Conservation (phyloP, 2,329 filamentous ascomycete genomes). For the Dothistroma pini region DNA sequence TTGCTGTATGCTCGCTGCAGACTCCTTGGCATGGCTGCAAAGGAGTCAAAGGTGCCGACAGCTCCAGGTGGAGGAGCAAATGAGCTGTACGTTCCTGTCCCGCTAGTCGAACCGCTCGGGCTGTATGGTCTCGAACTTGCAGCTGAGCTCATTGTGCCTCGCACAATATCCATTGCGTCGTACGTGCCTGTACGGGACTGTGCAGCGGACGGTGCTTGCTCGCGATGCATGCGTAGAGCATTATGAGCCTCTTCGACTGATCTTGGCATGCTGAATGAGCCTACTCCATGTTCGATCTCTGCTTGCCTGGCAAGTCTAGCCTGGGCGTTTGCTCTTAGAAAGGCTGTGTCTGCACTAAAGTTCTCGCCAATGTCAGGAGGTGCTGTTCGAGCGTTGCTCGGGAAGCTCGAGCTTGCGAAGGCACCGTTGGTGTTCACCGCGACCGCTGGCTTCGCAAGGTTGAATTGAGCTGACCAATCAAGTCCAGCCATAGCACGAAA, state of each 20-base stretch:
- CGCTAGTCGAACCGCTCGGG: not conserved
- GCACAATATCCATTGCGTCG: not conserved
- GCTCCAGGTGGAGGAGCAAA: not conserved
- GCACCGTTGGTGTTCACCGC: slow-evolving; percentile 14
- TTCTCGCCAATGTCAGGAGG: slow-evolving; percentile 23
- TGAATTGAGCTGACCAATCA: slow-evolving; percentile 27
- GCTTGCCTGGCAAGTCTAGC: not conserved
- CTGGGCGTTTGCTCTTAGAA: slow-evolving; percentile 18
- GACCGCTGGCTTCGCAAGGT: slow-evolving; percentile 17
- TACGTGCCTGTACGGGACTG: not conserved
- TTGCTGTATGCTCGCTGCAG: slow-evolving; percentile 34
- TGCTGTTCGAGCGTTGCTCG: slow-evolving; percentile 21
- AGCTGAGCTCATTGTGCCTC: not conserved
- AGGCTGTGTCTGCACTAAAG: slow-evolving; percentile 29
- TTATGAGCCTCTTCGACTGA: not conserved
- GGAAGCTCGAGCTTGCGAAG: slow-evolving; percentile 3
- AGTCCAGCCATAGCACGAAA: slow-evolving; percentile 37
- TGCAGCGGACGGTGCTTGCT: not conserved
- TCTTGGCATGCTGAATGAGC: slow-evolving; percentile 9
- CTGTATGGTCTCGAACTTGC: not conserved
- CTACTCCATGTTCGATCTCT: slow-evolving; percentile 3
- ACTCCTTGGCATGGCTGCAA: slow-evolving; percentile 26
- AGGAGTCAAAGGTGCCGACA: slow-evolving; percentile 16
- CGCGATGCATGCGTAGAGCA: not conserved
- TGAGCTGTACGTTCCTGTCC: slow-evolving; percentile 7